Conservation (phyloP, 768 basidiomycete genomes). For the Postia placenta region DNA sequence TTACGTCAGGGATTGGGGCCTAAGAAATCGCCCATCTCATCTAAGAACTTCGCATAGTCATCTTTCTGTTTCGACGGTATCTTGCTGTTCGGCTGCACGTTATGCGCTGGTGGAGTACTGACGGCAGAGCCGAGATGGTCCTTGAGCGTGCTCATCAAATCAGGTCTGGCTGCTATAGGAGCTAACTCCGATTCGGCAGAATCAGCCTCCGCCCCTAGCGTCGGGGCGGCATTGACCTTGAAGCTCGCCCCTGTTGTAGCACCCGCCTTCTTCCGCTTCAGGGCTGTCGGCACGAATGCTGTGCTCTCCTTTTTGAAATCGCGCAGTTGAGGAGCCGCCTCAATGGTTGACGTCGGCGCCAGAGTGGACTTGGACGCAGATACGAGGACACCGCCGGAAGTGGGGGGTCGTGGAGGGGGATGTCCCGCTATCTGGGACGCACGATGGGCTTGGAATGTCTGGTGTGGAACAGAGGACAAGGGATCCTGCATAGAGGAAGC, state of each 20-base stretch:
- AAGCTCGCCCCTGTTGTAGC: conserved; percentile 27
- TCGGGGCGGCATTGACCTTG: conserved; percentile 62
- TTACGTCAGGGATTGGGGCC: conserved; percentile 4
- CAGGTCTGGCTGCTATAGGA: conserved; percentile 45
- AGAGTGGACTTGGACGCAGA: conserved; percentile 29
- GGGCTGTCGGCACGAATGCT: conserved; percentile 77
- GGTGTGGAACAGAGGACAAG: conserved; percentile 66
- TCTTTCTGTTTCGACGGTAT: conserved; percentile 42
- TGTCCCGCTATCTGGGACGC: conserved; percentile 26
- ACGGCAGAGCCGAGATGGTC: conserved; percentile 48
- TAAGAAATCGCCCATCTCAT: conserved; percentile 68
- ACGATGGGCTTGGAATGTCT: conserved; percentile 74
- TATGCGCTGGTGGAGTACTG: conserved; percentile 13
- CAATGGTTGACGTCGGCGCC: conserved; percentile 70
- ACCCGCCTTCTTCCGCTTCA: conserved; percentile 66
- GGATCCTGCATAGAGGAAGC: conserved; percentile 65
- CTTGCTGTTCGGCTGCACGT: conserved; percentile 18
- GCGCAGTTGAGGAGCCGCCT: conserved; percentile 81
- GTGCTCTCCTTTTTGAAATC: conserved; percentile 95
- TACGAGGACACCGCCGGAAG: conserved; percentile 11
- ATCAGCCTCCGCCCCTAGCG: conserved; percentile 31
- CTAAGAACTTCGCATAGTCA: conserved; percentile 73
- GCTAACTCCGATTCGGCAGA: conserved; percentile 25
- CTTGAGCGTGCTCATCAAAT: conserved; percentile 58
- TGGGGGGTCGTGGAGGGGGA: conserved; percentile 20